Percentiles rank a stretch among this genome's conserved stretches.
phyloP scores from a whole-genome alignment of 192 early-diverging fungal genomes.

The Coemansia sp. region DNA sequence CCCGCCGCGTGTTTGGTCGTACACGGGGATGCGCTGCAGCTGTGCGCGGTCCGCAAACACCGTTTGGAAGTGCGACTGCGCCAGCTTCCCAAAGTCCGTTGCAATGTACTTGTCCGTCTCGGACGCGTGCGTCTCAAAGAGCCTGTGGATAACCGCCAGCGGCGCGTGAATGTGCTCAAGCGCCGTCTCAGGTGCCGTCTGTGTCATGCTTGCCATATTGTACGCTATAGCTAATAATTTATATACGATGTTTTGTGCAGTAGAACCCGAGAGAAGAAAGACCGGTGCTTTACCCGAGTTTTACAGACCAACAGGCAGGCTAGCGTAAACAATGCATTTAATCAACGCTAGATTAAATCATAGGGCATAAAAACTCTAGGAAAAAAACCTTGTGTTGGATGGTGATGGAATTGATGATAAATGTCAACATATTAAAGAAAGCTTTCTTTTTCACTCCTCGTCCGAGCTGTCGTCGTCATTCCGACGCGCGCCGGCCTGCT shows the following conservation, averaged over 20 bases:
- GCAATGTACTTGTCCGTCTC: slow-evolving; percentile 1
- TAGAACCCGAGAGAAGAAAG: neutral
- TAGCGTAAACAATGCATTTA: no score
- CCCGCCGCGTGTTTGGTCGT: neutral
- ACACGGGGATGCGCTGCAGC: slow-evolving; percentile 27
- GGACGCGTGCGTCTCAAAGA: slow-evolving; percentile 28
- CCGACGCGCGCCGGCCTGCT: slow-evolving; percentile 52
- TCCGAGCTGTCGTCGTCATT: slow-evolving; percentile 51
- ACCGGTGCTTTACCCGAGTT: no score
- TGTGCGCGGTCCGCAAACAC: slow-evolving; percentile 17
- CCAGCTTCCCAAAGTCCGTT: slow-evolving; percentile 20
- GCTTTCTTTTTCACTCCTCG: slow-evolving; percentile 39
- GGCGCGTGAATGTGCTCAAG: slow-evolving; percentile 34
- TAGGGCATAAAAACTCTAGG: neutral
- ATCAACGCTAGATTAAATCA: neutral
- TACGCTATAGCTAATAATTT: no score
- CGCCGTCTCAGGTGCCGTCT: slow-evolving; percentile 10
- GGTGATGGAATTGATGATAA: no score
- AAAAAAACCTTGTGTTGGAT: no score
- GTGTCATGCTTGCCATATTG: slow-evolving; percentile 11
- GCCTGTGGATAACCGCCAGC: slow-evolving; percentile 24
- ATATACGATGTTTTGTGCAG: neutral
- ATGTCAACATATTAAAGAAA: neutral
- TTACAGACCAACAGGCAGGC: no score
- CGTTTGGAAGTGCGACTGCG: slow-evolving; percentile 22